Percentiles rank a stretch among this genome's conserved stretches.
These are phyloP conservation scores for Diaporthe destruens DNA, from an alignment of 2,329 filamentous ascomycete genomes.

Conservation along the genomic window DNA sequence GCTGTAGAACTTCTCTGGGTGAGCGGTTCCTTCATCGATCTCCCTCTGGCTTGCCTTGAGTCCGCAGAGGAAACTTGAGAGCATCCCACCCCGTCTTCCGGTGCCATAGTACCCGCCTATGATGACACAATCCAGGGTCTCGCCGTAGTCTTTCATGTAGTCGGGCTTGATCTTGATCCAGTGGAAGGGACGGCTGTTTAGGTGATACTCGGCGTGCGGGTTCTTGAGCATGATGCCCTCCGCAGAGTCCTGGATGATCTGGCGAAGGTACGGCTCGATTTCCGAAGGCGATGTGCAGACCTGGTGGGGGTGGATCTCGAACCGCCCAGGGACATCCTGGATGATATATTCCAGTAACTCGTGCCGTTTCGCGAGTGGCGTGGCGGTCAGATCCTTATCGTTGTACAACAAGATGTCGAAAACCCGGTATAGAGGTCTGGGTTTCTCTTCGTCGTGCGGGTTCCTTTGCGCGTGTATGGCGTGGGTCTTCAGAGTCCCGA, in stretches of 20 bases:
- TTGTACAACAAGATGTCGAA: constrained; percentile 96
- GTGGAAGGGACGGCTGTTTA: constrained; percentile 92
- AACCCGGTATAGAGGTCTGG: constrained; percentile 83
- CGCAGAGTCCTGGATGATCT: constrained; percentile 86
- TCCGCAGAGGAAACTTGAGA: constrained; percentile 93
- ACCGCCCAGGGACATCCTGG: constrained; percentile 73
- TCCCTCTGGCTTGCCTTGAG: constrained; percentile 80
- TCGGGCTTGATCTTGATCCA: constrained; percentile 99
- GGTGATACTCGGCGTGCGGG: constrained; percentile 84
- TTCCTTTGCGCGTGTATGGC: constrained; percentile 84
- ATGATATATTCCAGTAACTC: constrained; percentile 81
- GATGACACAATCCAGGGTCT: constrained; percentile 89
- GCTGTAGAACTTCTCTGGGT: constrained; percentile 85
- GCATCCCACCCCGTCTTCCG: constrained; percentile 82
- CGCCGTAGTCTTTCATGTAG: constrained; percentile 97
- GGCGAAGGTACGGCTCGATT: constrained; percentile 83
- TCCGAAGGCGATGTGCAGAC: constrained; percentile 75
- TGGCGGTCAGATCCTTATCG: constrained; percentile 81
- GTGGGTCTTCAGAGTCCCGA: constrained; percentile 93
- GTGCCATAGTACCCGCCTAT: constrained; percentile 95
- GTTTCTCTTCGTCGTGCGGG: constrained; percentile 71
- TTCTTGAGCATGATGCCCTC: constrained; percentile 97
- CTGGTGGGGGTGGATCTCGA: constrained; percentile 84
- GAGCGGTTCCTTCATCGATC: constrained; percentile 64
- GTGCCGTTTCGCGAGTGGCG: constrained; percentile 84